Evolutionary conservation across 805 yeast species (phyloP).

Genomic region (Metschnikowia reukaufii): DNA sequence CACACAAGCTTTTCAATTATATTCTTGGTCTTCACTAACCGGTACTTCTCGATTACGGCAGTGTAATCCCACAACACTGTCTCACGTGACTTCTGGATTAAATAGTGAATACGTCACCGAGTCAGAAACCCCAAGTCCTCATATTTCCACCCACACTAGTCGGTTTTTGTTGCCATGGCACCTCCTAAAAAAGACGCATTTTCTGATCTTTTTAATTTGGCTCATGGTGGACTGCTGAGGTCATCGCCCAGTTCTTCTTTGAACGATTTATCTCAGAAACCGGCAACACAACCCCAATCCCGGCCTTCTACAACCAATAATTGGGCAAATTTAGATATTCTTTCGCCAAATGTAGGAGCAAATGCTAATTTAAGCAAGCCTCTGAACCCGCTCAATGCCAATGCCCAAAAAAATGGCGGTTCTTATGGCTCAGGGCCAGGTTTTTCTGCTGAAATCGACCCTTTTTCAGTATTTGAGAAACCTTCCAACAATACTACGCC

Average conservation of each 20-base stretch:
- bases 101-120: slow-evolving; percentile 6
- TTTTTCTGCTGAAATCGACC: slow-evolving; percentile 10
- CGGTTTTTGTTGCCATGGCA: slow-evolving; percentile 18
- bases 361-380: slow-evolving; percentile 3
- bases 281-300: background rate
- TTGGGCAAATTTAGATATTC: slow-evolving; percentile 14
- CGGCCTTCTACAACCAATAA: background rate
- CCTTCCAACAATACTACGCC: background rate
- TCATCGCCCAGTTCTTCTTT: slow-evolving; percentile 17
- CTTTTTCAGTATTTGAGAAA: slow-evolving; percentile 22
- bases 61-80: too few relatives aligned
- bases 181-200: slow-evolving; percentile 46
- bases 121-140: background rate
- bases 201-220: slow-evolving; percentile 43
- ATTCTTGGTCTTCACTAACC: too few relatives aligned
- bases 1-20: too few relatives aligned
- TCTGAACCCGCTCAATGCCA: background rate
- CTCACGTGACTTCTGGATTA: slow-evolving; percentile 12
- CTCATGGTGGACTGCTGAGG: slow-evolving; percentile 18
- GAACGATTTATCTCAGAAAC: slow-evolving; percentile 16
- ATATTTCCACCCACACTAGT: background rate
- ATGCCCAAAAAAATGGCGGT: background rate
- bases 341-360: slow-evolving; percentile 12
- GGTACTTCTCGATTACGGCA: too few relatives aligned
- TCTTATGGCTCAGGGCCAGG: background rate